These are phyloP conservation scores for Neurospora sp. DNA, from an alignment of 495 filamentous ascomycete species.

Conservation along the genomic window DNA sequence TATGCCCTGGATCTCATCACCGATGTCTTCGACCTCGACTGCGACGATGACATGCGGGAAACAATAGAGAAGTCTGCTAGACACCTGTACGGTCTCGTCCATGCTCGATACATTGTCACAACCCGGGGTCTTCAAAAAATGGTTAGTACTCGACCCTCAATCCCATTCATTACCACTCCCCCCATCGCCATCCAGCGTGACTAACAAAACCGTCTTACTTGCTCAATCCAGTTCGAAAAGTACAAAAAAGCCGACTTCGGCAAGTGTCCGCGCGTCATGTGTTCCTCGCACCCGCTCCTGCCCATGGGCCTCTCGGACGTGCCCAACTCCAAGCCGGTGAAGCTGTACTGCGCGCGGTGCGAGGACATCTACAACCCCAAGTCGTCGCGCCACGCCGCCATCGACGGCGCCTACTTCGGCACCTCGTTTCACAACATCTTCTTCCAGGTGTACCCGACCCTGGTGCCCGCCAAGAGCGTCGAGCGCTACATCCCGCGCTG, in stretches of 20 bases:
- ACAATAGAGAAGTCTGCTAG: constrained; percentile 96
- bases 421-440: constrained; percentile 97
- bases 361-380: constrained; percentile 99
- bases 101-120: constrained; percentile 95
- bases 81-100: constrained; percentile 92
- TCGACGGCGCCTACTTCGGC: constrained; percentile 97
- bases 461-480: constrained; percentile 75
- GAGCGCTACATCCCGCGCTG: constrained; percentile 81
- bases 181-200: neutral
- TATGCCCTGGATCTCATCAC: constrained; percentile 98
- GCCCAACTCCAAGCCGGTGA: constrained; percentile 75
- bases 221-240: constrained; percentile 69
- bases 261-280: constrained; percentile 94
- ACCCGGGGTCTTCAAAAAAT: constrained; percentile 92
- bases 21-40: constrained; percentile 98
- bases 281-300: constrained; percentile 80
- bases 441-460: constrained; percentile 91
- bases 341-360: constrained; percentile 93
- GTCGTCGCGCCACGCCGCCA: constrained; percentile 85
- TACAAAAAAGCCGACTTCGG: constrained; percentile 98
- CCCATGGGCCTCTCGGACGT: constrained; percentile 89
- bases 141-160: constrained; percentile 42
- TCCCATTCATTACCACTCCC: neutral
- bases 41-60: constrained; percentile 95
- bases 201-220: constrained; percentile 6